Base-by-base conservation (phyloP, 2,329 filamentous ascomycete species). In the Cadophora luteo-olivacea region DNA sequence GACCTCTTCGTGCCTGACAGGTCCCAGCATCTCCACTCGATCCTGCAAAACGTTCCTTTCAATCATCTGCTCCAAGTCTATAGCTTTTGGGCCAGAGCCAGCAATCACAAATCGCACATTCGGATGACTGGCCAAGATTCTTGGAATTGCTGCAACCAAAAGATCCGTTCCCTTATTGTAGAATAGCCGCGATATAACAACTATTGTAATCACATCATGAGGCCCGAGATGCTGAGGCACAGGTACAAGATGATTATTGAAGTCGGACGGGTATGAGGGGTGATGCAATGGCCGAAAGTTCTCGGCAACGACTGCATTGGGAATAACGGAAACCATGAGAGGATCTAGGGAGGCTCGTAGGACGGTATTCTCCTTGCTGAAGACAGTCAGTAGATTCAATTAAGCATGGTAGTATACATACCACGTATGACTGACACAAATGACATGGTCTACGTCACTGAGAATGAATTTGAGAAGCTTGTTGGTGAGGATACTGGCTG, bases 161-260 rank as follows among this genome's bases (percentile, higher is more conserved):
- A 99, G 87, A 79, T 99, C 97, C 1, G 93, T 98, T 69, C 96
- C 96, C 79, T 99, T 99, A 81, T 99, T 99, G 81, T 98, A 98
- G 81, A 98, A 99, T 0, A 99, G 88, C 24, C 96, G 93, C 9
- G 94, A 97, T 70, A 99, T 97, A 24, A 99, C 95, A 1, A 99
- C 93, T 68, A 99, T 97, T 8, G 94, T 97, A 75, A 99, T 95
- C 12, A 89, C 91, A 75, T 97, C 95, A 72, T 93, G 86, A 0
- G 94, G 92, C 0, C 92, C 92, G 2, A 97, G 86, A 7, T 88
- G 89, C 65, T 90, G 89, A 0, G 89, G 85, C 11, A 86, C 82
- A 6, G 84, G 84, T 12, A 80, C 79, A 9, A 76, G 71, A 55
- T 82, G 78, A 4, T 67, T 76, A 52, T 24, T 73, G 68, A 67